Evolutionary conservation across 371 early-diverging fungal species (phyloP), one percentile per base, ranked within the genome.

Genomic region (Vairimorpha ceranae): DNA sequence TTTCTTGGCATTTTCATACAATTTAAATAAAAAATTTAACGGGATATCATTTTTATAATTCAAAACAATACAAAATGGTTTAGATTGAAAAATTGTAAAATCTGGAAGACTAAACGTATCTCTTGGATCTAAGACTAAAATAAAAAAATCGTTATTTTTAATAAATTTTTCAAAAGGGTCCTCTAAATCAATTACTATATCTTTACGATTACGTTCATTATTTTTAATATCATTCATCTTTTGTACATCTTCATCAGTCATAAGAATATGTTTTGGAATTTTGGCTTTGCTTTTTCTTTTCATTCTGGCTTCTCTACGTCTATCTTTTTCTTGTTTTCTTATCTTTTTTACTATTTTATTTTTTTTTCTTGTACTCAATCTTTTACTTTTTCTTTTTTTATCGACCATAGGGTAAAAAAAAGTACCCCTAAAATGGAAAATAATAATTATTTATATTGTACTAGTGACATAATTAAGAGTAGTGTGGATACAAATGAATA

Each of bases 401-500:
- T 32, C 7, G 7, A 64, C 56, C 56, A 54, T 54, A 4, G 29
- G 56, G 56, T 21, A n/a, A 48, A 48, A 48, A 48, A 48, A 48
- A 10, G n/a, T n/a, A n/a, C n/a, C n/a, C n/a, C n/a, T n/a, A 48
- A 48, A 48, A 48, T n/a, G 4, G n/a, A 12, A 21, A 48, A 41
- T 12, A 48, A 48, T 48, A 48, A 48, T n/a, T 48, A 2, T 48
- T 10, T 48, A 7, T 32, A 27, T 51, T 10, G 2, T 27, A 0
- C 33, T 17, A 69, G 15, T 15, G 27, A 41, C 29, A 64, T 77
- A 21, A 27, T 48, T 25, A 79, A 75, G 52, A 71, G 70, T 29
- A 46, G 36, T 0, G 25, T 41, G n/a, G 83, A 83, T 41, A 68
- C 21, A 15, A 76, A 61, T 52, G 48, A 65, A 12, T 83, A 83